Percentiles rank a stretch among this genome's conserved stretches.
Evolutionary conservation across 176 grass and related monocot genomes (phyloP).

Genomic region (Themeda triandra): DNA sequence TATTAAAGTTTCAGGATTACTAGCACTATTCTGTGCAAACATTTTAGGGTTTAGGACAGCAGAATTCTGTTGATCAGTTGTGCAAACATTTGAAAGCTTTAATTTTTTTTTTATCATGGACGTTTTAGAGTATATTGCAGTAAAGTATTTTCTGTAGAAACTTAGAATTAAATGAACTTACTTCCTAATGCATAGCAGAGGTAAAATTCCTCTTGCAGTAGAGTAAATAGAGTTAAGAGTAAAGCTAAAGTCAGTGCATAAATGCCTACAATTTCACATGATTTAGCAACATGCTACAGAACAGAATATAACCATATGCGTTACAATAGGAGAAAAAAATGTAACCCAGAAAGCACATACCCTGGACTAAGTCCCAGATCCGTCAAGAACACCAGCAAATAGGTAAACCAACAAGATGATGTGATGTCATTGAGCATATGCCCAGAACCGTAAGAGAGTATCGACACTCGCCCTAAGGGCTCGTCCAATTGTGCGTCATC

Average conservation of each 20-base stretch:
- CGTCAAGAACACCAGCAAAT: conserved; percentile 83
- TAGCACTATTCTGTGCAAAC: background rate
- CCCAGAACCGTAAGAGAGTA: conserved; percentile 86
- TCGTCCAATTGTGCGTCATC: conserved; percentile 46
- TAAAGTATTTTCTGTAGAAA: background rate
- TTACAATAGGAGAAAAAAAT: background rate
- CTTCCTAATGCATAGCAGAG: background rate
- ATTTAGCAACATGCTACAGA: conserved; percentile 6
- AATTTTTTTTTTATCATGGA: background rate
- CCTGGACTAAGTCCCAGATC: conserved; percentile 83
- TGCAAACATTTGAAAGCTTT: background rate
- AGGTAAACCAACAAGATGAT: conserved; percentile 96
- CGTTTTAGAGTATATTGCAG: background rate
- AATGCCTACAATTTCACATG: conserved; percentile 10
- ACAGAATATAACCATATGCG: background rate
- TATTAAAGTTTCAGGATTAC: no score
- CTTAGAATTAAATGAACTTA: background rate
- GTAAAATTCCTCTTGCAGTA: background rate
- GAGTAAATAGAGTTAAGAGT: background rate
- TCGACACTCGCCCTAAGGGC: conserved; percentile 59
- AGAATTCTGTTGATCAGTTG: background rate
- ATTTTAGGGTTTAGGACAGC: no score
- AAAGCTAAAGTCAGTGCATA: background rate
- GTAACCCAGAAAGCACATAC: conserved; percentile 35
- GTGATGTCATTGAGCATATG: conserved; percentile 99